A percentile compares a stretch with the other conserved stretches of the same genome.
Evolutionary conservation across 2,329 filamentous ascomycete species (phyloP).

Genomic region (Aspergillus spinulosporus): DNA sequence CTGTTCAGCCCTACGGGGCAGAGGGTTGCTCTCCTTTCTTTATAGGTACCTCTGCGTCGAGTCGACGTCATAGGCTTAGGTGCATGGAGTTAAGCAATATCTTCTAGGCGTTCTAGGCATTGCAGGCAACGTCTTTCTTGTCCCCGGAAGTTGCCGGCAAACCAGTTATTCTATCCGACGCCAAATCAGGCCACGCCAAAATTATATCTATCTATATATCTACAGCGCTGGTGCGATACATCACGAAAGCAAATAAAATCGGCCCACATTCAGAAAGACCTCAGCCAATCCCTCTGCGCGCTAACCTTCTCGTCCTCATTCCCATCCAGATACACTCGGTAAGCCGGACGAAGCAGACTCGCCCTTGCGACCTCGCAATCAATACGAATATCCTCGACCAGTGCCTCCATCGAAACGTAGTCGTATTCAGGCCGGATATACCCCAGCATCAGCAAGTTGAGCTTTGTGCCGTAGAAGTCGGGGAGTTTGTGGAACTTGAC

Average conservation of each 20-base stretch:
- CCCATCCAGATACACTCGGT: conserved; percentile 44
- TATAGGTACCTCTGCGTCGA: not conserved
- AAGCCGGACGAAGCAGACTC: conserved; percentile 69
- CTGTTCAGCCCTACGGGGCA: not conserved
- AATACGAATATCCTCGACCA: conserved; percentile 83
- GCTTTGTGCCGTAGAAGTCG: conserved; percentile 82
- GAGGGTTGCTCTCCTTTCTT: not conserved
- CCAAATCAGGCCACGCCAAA: too few relatives aligned
- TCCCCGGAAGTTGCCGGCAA: not conserved
- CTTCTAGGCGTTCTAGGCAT: not conserved
- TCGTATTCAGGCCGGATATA: conserved; percentile 89
- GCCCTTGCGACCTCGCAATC: conserved; percentile 80
- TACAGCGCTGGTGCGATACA: not conserved
- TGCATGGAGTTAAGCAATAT: not conserved
- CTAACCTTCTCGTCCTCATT: conserved; percentile 36
- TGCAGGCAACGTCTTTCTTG: not conserved
- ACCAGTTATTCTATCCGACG: not conserved
- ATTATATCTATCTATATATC: too few relatives aligned
- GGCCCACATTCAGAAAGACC: conserved; percentile 26
- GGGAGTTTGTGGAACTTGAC: conserved; percentile 44
- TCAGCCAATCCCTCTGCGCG: conserved; percentile 37
- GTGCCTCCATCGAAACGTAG: conserved; percentile 77
- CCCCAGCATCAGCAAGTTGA: conserved; percentile 78
- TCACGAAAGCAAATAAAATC: not conserved
- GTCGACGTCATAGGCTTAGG: conserved; percentile 7